These are phyloP conservation scores for Fomitopsis serialis DNA, from an alignment of 768 basidiomycete species.

Conservation along the genomic window DNA sequence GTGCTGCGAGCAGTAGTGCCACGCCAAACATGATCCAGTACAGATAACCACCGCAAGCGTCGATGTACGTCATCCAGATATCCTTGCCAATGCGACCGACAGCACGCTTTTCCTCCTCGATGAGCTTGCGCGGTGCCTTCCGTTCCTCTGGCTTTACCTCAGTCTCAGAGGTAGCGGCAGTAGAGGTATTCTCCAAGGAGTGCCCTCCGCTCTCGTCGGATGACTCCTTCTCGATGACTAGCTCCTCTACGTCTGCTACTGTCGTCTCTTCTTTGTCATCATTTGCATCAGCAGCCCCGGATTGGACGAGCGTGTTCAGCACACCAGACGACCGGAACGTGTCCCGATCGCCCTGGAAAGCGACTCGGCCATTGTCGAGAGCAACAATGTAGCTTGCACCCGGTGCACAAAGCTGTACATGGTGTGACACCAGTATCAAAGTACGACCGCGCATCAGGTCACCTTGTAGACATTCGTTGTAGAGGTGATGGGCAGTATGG, in stretches of 20 bases:
- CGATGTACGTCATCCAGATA: constrained; percentile 43
- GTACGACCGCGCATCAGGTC: constrained; percentile 77
- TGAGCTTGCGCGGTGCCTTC: constrained; percentile 71
- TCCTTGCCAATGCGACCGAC: constrained; percentile 40
- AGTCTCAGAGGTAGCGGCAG: constrained; percentile 25
- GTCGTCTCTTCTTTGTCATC: constrained; percentile 43
- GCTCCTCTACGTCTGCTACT: constrained; percentile 30
- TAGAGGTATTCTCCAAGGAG: constrained; percentile 39
- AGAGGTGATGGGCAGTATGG: constrained; percentile 79
- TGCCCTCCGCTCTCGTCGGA: constrained; percentile 17
- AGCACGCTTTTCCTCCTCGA: constrained; percentile 60
- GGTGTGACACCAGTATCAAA: constrained; percentile 88
- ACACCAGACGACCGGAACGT: constrained; percentile 65
- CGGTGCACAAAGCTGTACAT: constrained; percentile 82
- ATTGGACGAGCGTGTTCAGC: constrained; percentile 62
- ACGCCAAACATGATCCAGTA: constrained; percentile 36
- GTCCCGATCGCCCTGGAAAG: constrained; percentile 63
- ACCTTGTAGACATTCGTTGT: constrained; percentile 73
- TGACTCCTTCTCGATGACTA: constrained; percentile 15
- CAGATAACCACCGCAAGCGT: constrained; percentile 29
- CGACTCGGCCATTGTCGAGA: constrained; percentile 75
- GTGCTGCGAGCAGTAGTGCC: constrained; percentile 30
- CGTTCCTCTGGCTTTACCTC: constrained; percentile 26
- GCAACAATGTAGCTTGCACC: constrained; percentile 80
- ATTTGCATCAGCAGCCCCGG: constrained; percentile 39